phyloP scores from a whole-genome alignment of 257 asterid genomes.

The Osmanthus fragrans region DNA sequence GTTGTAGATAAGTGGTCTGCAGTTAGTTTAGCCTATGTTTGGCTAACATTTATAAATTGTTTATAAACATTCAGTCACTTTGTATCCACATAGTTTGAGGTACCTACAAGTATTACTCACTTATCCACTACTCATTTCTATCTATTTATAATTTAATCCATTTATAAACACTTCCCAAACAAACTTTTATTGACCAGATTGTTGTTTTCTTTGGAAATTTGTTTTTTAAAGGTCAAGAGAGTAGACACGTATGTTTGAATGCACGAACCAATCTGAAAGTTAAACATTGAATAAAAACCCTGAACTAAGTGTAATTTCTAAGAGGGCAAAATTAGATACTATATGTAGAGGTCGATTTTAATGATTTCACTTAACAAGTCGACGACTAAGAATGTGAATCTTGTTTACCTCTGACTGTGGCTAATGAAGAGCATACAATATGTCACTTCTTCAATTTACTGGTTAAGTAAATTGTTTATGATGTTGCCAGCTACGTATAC shows the following conservation, averaged over 20 bases:
- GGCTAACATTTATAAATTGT: too few relatives aligned
- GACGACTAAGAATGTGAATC: not conserved
- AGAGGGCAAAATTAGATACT: not conserved
- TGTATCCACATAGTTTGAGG: too few relatives aligned
- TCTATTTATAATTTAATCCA: too few relatives aligned
- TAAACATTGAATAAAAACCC: not conserved
- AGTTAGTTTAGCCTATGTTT: not conserved
- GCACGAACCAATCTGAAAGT: not conserved
- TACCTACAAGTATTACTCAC: too few relatives aligned
- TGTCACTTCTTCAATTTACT: too few relatives aligned
- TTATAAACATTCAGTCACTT: too few relatives aligned
- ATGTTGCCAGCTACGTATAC: too few relatives aligned
- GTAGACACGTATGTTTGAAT: not conserved
- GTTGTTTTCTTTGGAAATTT: not conserved
- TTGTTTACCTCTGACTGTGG: not conserved
- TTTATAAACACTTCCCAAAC: too few relatives aligned
- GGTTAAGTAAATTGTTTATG: not conserved
- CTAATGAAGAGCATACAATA: not conserved
- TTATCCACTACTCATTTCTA: too few relatives aligned
- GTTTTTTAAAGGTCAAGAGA: not conserved
- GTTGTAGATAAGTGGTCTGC: not conserved
- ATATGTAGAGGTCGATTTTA: not conserved
- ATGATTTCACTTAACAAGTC: not conserved
- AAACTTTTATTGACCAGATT: not conserved
- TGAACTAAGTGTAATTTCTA: not conserved